A percentile compares a stretch with the other conserved stretches of the same genome.
Evolutionary conservation across 163 green algal species (phyloP).

Genomic region (Volvox carteri): DNA sequence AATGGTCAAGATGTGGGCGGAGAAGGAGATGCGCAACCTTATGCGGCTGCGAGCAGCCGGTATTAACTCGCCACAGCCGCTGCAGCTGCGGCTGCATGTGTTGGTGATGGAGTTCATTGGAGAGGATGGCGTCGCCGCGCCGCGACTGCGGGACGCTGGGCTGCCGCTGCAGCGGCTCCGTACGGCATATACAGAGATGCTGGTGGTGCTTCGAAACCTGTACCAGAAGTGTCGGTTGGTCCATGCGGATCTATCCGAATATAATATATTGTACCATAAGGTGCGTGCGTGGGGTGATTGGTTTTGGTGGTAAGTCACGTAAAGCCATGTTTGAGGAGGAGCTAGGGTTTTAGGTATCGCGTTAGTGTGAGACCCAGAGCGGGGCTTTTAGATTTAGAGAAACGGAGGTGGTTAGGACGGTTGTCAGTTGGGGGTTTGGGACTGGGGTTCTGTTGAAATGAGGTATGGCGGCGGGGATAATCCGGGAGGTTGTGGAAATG

Average conservation of each 20-base stretch:
- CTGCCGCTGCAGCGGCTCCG: conserved; percentile 80
- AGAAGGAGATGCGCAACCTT: conserved; percentile 99
- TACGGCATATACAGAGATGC: conserved; percentile 86
- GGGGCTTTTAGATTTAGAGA: no score
- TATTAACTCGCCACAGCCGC: conserved; percentile 87
- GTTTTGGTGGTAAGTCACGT: no score
- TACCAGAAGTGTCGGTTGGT: conserved; percentile 93
- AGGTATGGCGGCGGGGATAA: no score
- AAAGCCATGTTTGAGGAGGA: no score
- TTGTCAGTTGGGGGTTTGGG: no score
- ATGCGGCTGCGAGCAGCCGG: conserved; percentile 77
- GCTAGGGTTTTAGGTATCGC: no score
- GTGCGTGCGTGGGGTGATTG: conserved; percentile 60
- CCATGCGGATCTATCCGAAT: conserved; percentile 97
- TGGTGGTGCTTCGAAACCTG: conserved; percentile 82
- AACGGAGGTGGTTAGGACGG: no score
- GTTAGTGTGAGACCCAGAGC: no score
- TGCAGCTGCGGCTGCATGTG: conserved; percentile 95
- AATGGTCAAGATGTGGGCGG: conserved; percentile 99
- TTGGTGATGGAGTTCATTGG: conserved; percentile 98
- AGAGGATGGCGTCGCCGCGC: conserved; percentile 88
- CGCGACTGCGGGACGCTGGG: conserved; percentile 90
- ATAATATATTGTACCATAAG: conserved; percentile 99
- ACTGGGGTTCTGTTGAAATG: no score
- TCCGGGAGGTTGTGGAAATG: no score